Base-by-base conservation (phyloP, 1,284 basidiomycete species). In the Tylopilus orsonianus region DNA sequence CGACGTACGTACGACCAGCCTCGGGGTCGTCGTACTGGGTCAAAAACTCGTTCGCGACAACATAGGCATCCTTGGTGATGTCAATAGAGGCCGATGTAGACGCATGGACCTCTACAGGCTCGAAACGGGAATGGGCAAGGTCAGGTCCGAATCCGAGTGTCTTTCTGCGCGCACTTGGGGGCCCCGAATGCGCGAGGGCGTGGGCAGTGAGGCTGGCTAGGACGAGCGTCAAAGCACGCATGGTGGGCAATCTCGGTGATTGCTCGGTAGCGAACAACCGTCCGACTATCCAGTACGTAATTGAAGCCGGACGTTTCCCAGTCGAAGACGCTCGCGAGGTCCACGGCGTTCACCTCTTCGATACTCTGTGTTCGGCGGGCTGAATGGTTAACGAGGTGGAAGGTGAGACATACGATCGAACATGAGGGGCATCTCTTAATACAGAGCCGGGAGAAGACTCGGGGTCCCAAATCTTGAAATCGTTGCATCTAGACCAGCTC, bases 141-240 rank as follows among this genome's bases (percentile, higher is more conserved):
- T 74, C 67, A 22, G 87, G 86, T 32, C 88, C 89, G 63, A 91
- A 92, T 38, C 82, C 80, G 46, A 90, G 75, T 0, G 87, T 80
- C 81, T 90, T 90, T 60, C 88, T 49, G 8, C 47, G 46, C 27
- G 41, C 18, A 22, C 43, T 46, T 5, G 39, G 44, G 5, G 48
- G 35, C 0, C 41, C 20, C 0, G 35, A 43, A 43, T 57, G 58
- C n/a, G 65, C 62, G 5, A 59, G 23, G 3, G 52, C 48, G n/a
- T 46, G 34, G 33, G 49, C 54, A 10, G 62, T 57, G 22, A 68
- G 64, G 51, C 64, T 58, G 14, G 61, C 53, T 23, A 67, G 46
- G 18, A 52, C 60, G 19, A 66, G 45, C 1, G 57, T 50, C 35
- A 63, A 52, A 30, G 51, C 50, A 36, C 57, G 59, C 65, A 67